These are phyloP conservation scores for Coniochaeta pulveracea DNA, from an alignment of 2,329 filamentous ascomycete genomes.

Conservation along the genomic window DNA sequence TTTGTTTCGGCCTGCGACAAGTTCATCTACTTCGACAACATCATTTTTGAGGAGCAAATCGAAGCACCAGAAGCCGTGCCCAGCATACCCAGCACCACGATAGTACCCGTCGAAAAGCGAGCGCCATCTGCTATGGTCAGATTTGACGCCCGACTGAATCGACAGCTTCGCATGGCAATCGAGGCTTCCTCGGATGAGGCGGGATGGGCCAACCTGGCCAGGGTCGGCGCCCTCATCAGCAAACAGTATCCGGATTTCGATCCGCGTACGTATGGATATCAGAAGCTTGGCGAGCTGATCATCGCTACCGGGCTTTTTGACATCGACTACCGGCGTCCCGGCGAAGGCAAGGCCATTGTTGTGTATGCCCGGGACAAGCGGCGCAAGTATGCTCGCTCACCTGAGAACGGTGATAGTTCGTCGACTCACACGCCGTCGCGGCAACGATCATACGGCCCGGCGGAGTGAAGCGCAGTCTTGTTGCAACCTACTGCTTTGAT, in stretches of 20 bases:
- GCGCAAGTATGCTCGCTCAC: no score
- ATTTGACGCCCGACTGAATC: neutral
- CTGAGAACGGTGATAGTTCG: no score
- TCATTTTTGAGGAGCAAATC: neutral
- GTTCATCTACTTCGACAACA: constrained; percentile 1
- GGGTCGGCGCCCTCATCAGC: constrained; percentile 14
- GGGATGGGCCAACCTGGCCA: constrained; percentile 17
- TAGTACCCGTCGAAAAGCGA: neutral
- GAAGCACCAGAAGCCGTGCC: neutral
- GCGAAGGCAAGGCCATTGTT: constrained; percentile 7
- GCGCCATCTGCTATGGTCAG: neutral
- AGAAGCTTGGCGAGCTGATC: constrained; percentile 10
- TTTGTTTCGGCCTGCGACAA: constrained; percentile 15
- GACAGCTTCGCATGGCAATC: constrained; percentile 10
- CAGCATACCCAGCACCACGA: no score
- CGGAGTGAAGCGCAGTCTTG: no score
- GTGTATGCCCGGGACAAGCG: no score
- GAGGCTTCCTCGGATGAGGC: constrained; percentile 12
- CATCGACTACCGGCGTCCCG: constrained; percentile 5
- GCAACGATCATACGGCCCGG: no score
- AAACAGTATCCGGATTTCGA: constrained; percentile 19
- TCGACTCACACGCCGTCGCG: no score
- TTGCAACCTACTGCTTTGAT: no score
- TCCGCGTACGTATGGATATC: constrained; percentile 10
- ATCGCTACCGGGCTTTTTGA: constrained; percentile 7